Conservation (phyloP, 495 filamentous ascomycete species). For the Pseudoneurospora amorphoporcata region DNA sequence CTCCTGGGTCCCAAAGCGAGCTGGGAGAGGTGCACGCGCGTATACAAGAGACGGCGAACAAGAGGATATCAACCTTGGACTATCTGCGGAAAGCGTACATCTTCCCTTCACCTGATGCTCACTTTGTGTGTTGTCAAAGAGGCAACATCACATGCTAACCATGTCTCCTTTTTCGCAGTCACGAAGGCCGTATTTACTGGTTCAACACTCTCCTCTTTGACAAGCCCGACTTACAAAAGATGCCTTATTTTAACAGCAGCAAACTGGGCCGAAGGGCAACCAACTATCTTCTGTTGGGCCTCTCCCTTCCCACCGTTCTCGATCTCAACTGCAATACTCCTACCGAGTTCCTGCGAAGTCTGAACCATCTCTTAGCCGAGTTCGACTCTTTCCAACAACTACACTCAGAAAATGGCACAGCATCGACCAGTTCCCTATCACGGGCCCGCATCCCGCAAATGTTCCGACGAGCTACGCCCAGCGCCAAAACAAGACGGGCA, state of each 20-base stretch:
- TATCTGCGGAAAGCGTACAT: slow-evolving; percentile 83
- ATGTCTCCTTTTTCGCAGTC: slow-evolving; percentile 37
- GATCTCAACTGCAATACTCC: slow-evolving; percentile 72
- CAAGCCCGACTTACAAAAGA: slow-evolving; percentile 63
- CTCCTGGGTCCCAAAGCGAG: slow-evolving; percentile 27
- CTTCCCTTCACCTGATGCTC: not conserved
- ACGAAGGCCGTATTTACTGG: slow-evolving; percentile 93
- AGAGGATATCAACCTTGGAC: slow-evolving; percentile 91
- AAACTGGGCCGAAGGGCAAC: slow-evolving; percentile 79
- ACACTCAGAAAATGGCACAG: slow-evolving; percentile 64
- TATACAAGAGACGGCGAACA: slow-evolving; percentile 79
- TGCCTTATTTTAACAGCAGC: slow-evolving; percentile 75
- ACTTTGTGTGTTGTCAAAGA: not conserved
- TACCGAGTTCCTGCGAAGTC: slow-evolving; percentile 73
- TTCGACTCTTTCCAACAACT: slow-evolving; percentile 88
- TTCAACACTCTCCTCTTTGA: slow-evolving; percentile 93
- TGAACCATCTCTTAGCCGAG: slow-evolving; percentile 78
- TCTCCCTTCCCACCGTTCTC: slow-evolving; percentile 79
- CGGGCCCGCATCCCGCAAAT: slow-evolving; percentile 75
- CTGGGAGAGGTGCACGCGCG: slow-evolving; percentile 53
- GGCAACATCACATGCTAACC: slow-evolving; percentile 7
- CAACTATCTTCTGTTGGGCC: slow-evolving; percentile 85
- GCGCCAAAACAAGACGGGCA: slow-evolving; percentile 55
- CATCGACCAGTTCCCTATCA: slow-evolving; percentile 54
- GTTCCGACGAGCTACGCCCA: slow-evolving; percentile 60